These are phyloP conservation scores for Sporopachydermia quercuum DNA, from an alignment of 805 yeast species.

Conservation along the genomic window DNA sequence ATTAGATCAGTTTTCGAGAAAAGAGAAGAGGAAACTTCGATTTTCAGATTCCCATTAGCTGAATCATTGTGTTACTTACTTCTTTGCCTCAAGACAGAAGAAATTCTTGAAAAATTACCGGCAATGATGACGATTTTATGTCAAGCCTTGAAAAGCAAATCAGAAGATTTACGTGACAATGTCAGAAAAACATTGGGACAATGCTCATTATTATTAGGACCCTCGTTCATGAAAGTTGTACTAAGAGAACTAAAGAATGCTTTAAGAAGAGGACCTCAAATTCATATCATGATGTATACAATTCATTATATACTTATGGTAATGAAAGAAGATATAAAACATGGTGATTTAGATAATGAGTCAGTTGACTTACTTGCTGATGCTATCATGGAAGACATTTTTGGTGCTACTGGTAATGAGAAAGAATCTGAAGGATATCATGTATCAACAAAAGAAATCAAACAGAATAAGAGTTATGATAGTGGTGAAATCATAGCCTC, in stretches of 20 bases:
- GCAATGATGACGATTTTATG: conserved; percentile 77
- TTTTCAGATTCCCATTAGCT: conserved; percentile 62
- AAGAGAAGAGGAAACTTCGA: conserved; percentile 68
- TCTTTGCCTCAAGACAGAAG: conserved; percentile 42
- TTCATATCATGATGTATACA: conserved; percentile 83
- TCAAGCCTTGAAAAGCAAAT: conserved; percentile 71
- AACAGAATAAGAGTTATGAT: conserved; percentile 76
- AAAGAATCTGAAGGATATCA: conserved; percentile 89
- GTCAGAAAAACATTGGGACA: conserved; percentile 62
- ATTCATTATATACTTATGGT: conserved; percentile 57
- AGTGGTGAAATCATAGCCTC: conserved; percentile 66
- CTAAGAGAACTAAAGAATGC: conserved; percentile 68
- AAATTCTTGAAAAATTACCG: conserved; percentile 49
- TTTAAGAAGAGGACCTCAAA: conserved; percentile 76
- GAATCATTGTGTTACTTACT: conserved; percentile 64
- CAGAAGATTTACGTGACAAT: conserved; percentile 80
- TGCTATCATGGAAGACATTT: conserved; percentile 79
- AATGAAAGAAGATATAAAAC: conserved; percentile 29
- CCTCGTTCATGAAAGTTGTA: conserved; percentile 58
- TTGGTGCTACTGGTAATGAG: conserved; percentile 86
- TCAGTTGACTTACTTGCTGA: conserved; percentile 42
- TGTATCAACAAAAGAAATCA: conserved; percentile 79
- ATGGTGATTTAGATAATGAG: conserved; percentile 65
- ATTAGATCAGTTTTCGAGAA: conserved; percentile 17
- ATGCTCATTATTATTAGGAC: conserved; percentile 52